Conservation (phyloP, 1,139 yeast species). For the Geotrichum reessii region DNA sequence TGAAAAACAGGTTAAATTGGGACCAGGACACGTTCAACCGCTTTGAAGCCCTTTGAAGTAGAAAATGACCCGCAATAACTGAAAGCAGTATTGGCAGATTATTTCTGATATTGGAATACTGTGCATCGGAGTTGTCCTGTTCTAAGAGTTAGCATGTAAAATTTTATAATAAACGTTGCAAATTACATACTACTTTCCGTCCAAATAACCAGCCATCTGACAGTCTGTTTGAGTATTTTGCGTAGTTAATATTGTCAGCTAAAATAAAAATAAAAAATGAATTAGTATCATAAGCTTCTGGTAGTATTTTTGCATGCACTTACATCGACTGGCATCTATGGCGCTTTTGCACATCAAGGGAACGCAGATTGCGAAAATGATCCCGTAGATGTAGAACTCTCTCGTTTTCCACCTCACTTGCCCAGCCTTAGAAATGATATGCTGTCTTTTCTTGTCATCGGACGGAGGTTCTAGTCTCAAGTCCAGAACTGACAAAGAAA, state of each 20-base stretch:
- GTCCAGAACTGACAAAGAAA: conserved; percentile 74
- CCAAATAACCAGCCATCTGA: conserved; percentile 55
- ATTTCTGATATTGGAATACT: conserved; percentile 81
- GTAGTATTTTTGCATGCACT: conserved; percentile 1
- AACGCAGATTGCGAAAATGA: conserved; percentile 59
- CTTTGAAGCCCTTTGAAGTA: conserved; percentile 38
- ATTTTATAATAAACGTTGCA: not conserved
- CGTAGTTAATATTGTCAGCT: conserved; percentile 71
- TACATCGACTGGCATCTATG: conserved; percentile 61
- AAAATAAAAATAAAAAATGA: conserved; percentile 7
- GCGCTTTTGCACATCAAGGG: conserved; percentile 82
- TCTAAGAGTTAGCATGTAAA: not conserved
- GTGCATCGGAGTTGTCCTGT: conserved; percentile 73
- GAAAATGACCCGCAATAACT: conserved; percentile 51
- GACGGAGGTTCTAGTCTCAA: conserved; percentile 57
- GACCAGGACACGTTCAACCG: conserved; percentile 23
- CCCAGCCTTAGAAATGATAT: conserved; percentile 43
- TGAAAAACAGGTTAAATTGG: conserved; percentile 66
- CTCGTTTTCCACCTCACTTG: conserved; percentile 65
- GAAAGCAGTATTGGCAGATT: conserved; percentile 59
- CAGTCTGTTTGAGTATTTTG: conserved; percentile 56
- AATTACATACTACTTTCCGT: conserved; percentile 30
- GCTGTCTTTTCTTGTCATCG: conserved; percentile 42
- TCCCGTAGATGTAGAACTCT: conserved; percentile 65
- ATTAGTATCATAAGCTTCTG: not conserved